Percentiles rank a stretch among this genome's conserved stretches.
These are phyloP conservation scores for Allium cepa DNA, from an alignment of 106 monocot species.

Conservation along the genomic window DNA sequence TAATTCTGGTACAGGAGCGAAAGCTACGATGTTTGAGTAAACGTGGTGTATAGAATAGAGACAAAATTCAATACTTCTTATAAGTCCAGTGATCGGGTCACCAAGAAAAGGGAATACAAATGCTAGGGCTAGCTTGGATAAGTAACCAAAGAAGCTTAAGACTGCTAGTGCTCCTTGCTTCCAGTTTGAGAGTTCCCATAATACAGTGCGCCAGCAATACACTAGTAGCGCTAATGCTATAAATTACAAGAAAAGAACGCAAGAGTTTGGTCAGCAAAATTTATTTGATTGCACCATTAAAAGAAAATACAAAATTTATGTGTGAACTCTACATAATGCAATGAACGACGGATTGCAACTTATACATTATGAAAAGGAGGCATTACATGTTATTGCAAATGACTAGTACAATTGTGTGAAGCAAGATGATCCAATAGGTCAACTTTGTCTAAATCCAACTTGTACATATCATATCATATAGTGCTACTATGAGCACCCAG, in stretches of 20 bases:
- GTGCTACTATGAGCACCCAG: too few relatives aligned
- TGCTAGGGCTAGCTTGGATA: slow-evolving; percentile 41
- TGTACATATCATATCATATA: too few relatives aligned
- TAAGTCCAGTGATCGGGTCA: slow-evolving; percentile 40
- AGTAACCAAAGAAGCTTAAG: slow-evolving; percentile 23
- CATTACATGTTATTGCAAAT: too few relatives aligned
- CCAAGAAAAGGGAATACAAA: slow-evolving; percentile 47
- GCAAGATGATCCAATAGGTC: too few relatives aligned
- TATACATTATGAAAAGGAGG: too few relatives aligned
- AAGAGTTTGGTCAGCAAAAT: background rate
- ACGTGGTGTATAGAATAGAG: slow-evolving; percentile 26
- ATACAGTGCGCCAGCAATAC: slow-evolving; percentile 57
- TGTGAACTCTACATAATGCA: too few relatives aligned
- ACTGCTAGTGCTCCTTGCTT: slow-evolving; percentile 40
- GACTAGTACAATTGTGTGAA: too few relatives aligned
- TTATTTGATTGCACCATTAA: too few relatives aligned
- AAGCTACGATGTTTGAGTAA: slow-evolving; percentile 45
- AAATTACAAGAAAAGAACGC: background rate
- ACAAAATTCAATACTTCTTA: slow-evolving; percentile 39
- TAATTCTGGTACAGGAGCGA: slow-evolving; percentile 64
- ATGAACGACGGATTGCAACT: too few relatives aligned
- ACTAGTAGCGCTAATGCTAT: slow-evolving; percentile 56
- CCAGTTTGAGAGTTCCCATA: slow-evolving; percentile 84
- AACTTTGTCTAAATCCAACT: too few relatives aligned
- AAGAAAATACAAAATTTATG: too few relatives aligned